Percentiles rank a stretch among this genome's conserved stretches.
Evolutionary conservation across 2,329 filamentous ascomycete species (phyloP).

Genomic region (Phialophora verrucosa): DNA sequence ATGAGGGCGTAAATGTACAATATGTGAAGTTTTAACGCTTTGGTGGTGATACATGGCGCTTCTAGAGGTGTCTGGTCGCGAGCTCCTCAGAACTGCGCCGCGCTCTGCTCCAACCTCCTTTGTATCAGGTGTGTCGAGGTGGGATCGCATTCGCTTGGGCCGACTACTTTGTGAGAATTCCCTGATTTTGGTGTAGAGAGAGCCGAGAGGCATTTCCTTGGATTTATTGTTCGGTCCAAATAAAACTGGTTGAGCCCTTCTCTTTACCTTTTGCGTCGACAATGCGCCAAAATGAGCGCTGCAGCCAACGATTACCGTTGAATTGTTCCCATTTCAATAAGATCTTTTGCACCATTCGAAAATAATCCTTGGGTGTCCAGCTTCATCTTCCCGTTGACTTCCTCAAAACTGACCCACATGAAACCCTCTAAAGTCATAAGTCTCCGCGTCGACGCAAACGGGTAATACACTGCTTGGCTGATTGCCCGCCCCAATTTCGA

Average conservation of each 20-base stretch:
- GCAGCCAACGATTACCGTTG: slow-evolving; percentile 12
- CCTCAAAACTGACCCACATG: slow-evolving; percentile 27
- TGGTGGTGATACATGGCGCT: not conserved
- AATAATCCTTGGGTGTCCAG: slow-evolving; percentile 31
- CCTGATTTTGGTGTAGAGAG: not conserved
- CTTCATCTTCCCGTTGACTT: slow-evolving; percentile 21
- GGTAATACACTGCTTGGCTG: slow-evolving; percentile 31
- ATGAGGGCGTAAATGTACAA: not conserved
- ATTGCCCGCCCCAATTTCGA: slow-evolving; percentile 21
- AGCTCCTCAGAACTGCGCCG: not conserved
- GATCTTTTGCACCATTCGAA: slow-evolving; percentile 27
- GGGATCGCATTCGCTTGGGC: not conserved
- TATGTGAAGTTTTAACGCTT: not conserved
- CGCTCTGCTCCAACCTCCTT: not conserved
- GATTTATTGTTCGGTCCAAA: not conserved
- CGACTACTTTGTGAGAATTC: not conserved
- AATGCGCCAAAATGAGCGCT: not conserved
- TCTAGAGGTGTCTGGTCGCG: not conserved
- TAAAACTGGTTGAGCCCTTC: not conserved
- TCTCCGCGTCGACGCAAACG: slow-evolving; percentile 29
- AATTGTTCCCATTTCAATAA: slow-evolving; percentile 29
- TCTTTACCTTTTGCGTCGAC: not conserved
- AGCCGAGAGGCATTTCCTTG: not conserved
- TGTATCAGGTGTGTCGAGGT: not conserved
- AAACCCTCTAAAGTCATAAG: slow-evolving; percentile 31